A percentile compares a stretch with the other conserved stretches of the same genome.
Conservation (phyloP, 768 basidiomycete genomes). For the Calvatia gigantea region DNA sequence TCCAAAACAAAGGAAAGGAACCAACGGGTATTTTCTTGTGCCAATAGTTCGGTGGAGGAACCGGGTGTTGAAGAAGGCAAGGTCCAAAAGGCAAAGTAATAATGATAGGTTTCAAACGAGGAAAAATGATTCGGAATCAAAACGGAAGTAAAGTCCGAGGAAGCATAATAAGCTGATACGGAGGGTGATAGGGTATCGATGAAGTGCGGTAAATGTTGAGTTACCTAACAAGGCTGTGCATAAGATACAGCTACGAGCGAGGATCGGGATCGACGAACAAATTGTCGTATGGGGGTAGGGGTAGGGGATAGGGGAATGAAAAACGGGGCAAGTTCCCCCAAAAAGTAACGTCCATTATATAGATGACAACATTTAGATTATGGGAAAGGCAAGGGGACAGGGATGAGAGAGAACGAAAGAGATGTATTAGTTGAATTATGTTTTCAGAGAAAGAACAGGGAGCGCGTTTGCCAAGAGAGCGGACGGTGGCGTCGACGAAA, state of each 20-base stretch:
- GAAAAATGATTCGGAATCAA: background rate
- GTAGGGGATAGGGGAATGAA: background rate
- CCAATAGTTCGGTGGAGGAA: too few species aligned
- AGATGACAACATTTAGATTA: constrained; percentile 13
- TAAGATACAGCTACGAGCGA: background rate
- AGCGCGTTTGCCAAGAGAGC: constrained; percentile 10
- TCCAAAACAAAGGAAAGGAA: too few species aligned
- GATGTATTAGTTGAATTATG: constrained; percentile 9
- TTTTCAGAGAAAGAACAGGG: constrained; percentile 4
- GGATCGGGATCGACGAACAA: background rate
- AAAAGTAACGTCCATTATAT: constrained; percentile 11
- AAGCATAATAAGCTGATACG: background rate
- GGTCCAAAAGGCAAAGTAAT: constrained; percentile 7
- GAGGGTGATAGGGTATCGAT: background rate
- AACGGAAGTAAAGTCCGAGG: background rate
- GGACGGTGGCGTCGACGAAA: constrained; percentile 2
- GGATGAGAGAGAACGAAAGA: background rate
- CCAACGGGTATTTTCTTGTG: too few species aligned
- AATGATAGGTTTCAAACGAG: constrained; percentile 12
- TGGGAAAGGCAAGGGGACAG: background rate
- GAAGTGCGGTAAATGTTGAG: background rate
- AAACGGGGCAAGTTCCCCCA: constrained; percentile 3
- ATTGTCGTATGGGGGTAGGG: background rate
- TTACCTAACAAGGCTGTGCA: background rate
- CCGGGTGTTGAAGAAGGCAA: background rate